phyloP scores from a whole-genome alignment of 768 basidiomycete genomes.

The Leccinum longicurvipes region DNA sequence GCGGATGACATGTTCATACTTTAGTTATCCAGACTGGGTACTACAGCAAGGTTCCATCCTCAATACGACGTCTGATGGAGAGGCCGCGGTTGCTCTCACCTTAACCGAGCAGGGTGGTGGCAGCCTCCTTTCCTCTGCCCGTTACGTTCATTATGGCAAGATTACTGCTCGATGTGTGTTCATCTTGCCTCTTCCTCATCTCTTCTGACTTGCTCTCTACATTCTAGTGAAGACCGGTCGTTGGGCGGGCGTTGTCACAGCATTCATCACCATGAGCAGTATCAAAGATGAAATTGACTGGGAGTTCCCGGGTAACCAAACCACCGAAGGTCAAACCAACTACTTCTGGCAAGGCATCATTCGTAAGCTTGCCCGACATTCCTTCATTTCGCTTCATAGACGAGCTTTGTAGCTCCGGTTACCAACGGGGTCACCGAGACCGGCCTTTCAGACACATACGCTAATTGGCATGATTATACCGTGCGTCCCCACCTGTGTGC shows the following conservation, averaged over 20 bases:
- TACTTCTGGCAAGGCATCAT: conserved; percentile 75
- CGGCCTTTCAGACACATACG: conserved; percentile 59
- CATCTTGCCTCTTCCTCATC: not conserved
- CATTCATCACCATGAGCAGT: conserved; percentile 82
- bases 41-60: conserved; percentile 65
- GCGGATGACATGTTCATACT: not conserved
- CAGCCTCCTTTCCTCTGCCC: conserved; percentile 73
- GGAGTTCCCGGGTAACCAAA: conserved; percentile 71
- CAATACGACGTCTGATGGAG: conserved; percentile 55
- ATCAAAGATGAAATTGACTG: conserved; percentile 87
- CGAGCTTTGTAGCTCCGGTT: conserved; percentile 33
- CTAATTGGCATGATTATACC: conserved; percentile 73
- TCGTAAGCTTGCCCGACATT: conserved; percentile 39
- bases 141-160: conserved; percentile 78
- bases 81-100: conserved; percentile 61
- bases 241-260: conserved; percentile 80
- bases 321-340: conserved; percentile 71
- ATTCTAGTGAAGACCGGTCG: conserved; percentile 72
- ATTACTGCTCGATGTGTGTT: conserved; percentile 59
- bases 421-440: conserved; percentile 49
- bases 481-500: conserved; percentile 37
- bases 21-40: conserved; percentile 55
- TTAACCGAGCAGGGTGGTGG: conserved; percentile 73
- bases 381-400: not conserved
- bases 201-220: not conserved